A percentile compares a stretch with the other conserved stretches of the same genome.
Evolutionary conservation across 257 asterid species (phyloP).

Genomic region (Nicotiana knightiana): DNA sequence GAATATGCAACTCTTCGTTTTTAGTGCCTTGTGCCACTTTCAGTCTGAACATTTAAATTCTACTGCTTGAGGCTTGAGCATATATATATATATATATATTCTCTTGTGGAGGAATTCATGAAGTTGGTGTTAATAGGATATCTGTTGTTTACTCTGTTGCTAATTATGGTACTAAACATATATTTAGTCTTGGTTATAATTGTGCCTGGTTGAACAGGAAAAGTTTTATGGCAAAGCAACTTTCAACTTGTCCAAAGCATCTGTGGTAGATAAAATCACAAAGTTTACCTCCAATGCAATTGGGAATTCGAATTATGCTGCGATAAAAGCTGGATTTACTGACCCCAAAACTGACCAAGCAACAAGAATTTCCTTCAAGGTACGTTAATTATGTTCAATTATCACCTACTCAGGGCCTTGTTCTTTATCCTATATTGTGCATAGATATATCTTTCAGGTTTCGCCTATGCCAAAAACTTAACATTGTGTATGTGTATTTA

Average conservation of each 20-base stretch:
- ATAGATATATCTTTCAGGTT: background rate
- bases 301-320: constrained; percentile 40
- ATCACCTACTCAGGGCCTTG: background rate
- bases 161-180: background rate
- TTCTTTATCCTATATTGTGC: background rate
- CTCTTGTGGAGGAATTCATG: background rate
- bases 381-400: constrained; percentile 8
- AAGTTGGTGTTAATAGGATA: background rate
- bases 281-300: constrained; percentile 30
- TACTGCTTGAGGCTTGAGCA: background rate
- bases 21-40: background rate
- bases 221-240: constrained; percentile 47
- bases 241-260: constrained; percentile 44
- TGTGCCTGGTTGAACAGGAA: constrained; percentile 37
- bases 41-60: background rate
- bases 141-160: background rate
- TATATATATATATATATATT: too few relatives aligned
- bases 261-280: constrained; percentile 24
- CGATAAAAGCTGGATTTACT: constrained; percentile 46
- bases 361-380: constrained; percentile 82
- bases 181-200: background rate
- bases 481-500: background rate
- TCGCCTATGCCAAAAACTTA: background rate
- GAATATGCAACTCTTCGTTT: background rate
- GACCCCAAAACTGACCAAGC: constrained; percentile 50